Evolutionary conservation across 106 monocot species (phyloP).

Genomic region (Alisma plantagoaquatica): DNA sequence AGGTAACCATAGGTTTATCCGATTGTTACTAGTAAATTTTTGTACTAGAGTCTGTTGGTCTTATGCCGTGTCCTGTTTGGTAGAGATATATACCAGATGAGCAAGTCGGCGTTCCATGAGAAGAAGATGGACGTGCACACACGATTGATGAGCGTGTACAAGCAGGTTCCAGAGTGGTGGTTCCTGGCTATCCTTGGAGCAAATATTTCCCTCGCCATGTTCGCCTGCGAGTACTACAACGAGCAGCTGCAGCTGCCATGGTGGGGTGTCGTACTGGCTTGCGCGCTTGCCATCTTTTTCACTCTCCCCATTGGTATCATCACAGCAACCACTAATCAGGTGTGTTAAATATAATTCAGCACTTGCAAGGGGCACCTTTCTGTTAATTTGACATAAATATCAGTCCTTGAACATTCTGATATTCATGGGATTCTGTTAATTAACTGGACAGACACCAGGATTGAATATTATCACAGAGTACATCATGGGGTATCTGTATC

Average conservation of each 20-base stretch:
- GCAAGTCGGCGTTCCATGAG: conserved; percentile 3
- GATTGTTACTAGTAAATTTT: too few relatives aligned
- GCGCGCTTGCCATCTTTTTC: conserved; percentile 9
- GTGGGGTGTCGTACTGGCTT: conserved; percentile 15
- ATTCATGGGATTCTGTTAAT: too few relatives aligned
- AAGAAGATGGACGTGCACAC: conserved; percentile 13
- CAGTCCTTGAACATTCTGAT: not conserved
- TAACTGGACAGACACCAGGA: conserved; percentile 1
- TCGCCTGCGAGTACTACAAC: not conserved
- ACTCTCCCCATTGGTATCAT: conserved; percentile 18
- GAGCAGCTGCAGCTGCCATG: conserved; percentile 14
- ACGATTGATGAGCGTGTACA: conserved; percentile 8
- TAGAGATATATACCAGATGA: conserved; percentile 1
- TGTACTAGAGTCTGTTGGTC: too few relatives aligned
- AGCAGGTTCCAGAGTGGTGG: conserved; percentile 16
- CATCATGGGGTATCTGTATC: conserved; percentile 12
- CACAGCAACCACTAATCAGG: conserved; percentile 17
- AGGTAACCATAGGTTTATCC: too few relatives aligned
- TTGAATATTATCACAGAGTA: conserved; percentile 17
- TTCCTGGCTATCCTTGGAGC: not conserved
- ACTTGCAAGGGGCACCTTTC: too few relatives aligned
- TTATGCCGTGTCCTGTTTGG: not conserved
- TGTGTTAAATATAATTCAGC: not conserved
- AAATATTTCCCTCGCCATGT: not conserved
- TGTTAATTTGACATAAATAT: not conserved